Evolutionary conservation across 2,329 filamentous ascomycete species (phyloP), one percentile per base, ranked within the genome.

Genomic region (Fusarium sp.): DNA sequence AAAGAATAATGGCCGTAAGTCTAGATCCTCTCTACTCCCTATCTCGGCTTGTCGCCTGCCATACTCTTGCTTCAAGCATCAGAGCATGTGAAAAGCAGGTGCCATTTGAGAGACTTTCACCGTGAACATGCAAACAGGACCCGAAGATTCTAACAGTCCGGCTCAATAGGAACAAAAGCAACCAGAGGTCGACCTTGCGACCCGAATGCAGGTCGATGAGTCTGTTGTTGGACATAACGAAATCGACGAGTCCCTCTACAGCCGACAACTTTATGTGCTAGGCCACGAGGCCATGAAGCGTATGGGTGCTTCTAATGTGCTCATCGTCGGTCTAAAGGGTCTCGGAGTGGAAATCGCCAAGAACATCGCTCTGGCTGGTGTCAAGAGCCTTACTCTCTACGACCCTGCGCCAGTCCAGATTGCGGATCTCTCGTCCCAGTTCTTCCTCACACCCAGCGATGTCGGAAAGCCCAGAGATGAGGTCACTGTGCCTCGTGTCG

Each of bases 331-430:
- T 73, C 87, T 98, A 76, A 96, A 96, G 83, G 96, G 96, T 58
- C 89, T 99, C 44, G 96, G 96, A 86, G 96, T 98, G 63, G 96
- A 99, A 85, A 96, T 99, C 78, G 96, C 96, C 80, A 99, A 99
- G 89, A 99, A 99, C 80, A 94, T 99, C 80, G 96, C 96, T 68
- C 92, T 99, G 77, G 96, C 96, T 78, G 96, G 96, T 82, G 96
- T 99, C 85, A 99, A 99, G 88, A 98, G 95, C 80, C 86, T 99
- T 76, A 96, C 96, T 4, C 89, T 99, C 62, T 94, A 95, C 86
- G 96, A 99, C 81, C 96, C 96, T 52, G 90, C 92, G 53, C 94
- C 94, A 46, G 93, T 94, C 60, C 88, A 91, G 76, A 93, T 98
- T 77, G 89, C 94, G 77, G 96, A 99, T 81, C 91, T 99, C 38